Evolutionary conservation across 2,329 filamentous ascomycete genomes (phyloP).

Genomic region (Diaporthe aspalathi): DNA sequence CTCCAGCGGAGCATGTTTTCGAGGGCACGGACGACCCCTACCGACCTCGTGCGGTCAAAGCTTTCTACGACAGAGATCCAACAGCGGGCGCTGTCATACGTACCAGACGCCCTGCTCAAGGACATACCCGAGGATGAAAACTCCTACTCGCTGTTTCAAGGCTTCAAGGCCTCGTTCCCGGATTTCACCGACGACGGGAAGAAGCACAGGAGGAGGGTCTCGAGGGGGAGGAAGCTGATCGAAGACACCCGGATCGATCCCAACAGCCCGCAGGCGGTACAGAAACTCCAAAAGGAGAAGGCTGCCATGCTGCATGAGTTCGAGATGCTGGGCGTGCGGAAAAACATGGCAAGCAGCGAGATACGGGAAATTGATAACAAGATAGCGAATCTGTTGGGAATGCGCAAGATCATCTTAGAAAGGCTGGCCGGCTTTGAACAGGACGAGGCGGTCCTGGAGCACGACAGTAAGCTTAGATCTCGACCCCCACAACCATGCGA

Average conservation of each 20-base stretch:
- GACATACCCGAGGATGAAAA: constrained; percentile 91
- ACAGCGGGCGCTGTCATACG: constrained; percentile 86
- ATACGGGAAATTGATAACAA: constrained; percentile 98
- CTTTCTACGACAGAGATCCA: constrained; percentile 93
- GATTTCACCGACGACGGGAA: constrained; percentile 75
- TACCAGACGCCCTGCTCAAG: constrained; percentile 88
- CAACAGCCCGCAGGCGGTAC: constrained; percentile 74
- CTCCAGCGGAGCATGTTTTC: constrained; percentile 92
- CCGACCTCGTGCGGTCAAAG: constrained; percentile 90
- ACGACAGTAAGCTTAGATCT: constrained; percentile 73
- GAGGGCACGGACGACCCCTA: constrained; percentile 90
- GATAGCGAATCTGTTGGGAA: constrained; percentile 90
- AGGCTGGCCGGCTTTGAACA: constrained; percentile 87
- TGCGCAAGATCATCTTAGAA: constrained; percentile 92
- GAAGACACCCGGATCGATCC: constrained; percentile 68
- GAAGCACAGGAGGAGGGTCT: constrained; percentile 76
- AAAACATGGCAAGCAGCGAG: constrained; percentile 97
- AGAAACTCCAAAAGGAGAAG: constrained; percentile 83
- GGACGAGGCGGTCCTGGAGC: constrained; percentile 89
- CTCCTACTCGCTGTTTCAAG: constrained; percentile 93
- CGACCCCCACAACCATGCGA: neutral
- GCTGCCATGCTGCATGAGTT: constrained; percentile 83
- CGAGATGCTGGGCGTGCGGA: constrained; percentile 90
- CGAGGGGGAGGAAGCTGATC: constrained; percentile 81
- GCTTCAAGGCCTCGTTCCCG: constrained; percentile 91